These are phyloP conservation scores for Gossypium trilobum DNA, from an alignment of 441 rosid species.

Conservation along the genomic window DNA sequence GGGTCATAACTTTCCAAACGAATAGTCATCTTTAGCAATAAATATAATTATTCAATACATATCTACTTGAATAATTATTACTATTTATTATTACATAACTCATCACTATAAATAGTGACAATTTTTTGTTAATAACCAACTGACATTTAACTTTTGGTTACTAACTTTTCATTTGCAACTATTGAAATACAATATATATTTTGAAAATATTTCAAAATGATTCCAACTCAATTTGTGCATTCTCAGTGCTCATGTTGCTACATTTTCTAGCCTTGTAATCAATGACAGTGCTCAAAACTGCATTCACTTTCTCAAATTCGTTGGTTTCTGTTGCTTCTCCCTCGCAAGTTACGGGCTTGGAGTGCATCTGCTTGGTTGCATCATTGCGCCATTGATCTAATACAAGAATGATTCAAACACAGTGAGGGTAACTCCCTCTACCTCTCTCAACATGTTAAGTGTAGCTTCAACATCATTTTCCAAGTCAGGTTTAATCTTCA, in stretches of 20 bases:
- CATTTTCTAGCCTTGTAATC: slow-evolving; percentile 2
- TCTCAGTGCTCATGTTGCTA: neutral
- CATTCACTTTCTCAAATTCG: slow-evolving; percentile 24
- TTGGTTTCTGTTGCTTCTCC: neutral
- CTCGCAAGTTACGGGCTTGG: neutral
- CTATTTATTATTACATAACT: no score
- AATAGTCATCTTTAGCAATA: no score
- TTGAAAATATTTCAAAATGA: no score
- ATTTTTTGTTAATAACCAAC: no score
- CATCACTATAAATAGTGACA: no score
- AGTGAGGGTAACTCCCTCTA: neutral
- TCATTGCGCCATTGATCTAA: neutral
- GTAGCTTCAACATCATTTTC: neutral
- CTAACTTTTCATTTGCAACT: no score
- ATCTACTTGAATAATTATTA: no score
- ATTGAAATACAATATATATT: no score
- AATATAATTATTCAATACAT: no score
- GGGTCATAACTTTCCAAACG: no score
- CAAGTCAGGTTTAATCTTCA: slow-evolving; percentile 14
- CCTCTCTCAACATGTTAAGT: neutral
- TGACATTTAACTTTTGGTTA: no score
- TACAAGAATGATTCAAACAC: slow-evolving; percentile 7
- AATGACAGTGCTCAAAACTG: slow-evolving; percentile 11
- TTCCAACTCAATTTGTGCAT: neutral
- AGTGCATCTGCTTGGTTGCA: neutral